Conservation (phyloP, 805 yeast species). For the Metschnikowia orientalis region DNA sequence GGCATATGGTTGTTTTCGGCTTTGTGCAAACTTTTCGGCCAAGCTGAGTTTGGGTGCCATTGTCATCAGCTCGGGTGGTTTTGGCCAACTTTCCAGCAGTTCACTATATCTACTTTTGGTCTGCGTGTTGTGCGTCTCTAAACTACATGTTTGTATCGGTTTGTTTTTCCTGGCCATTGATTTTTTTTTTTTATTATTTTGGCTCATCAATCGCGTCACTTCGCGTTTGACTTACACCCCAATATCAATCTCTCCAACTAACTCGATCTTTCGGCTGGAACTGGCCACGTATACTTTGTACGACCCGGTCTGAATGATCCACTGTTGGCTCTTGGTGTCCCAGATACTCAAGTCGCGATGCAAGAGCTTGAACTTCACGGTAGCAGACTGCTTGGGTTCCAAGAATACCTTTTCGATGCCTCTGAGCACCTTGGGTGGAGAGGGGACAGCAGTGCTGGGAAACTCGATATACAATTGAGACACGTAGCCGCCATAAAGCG, state of each 20-base stretch:
- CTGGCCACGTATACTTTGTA: slow-evolving; percentile 50
- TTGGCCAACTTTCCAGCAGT: too few species aligned
- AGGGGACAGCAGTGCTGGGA: slow-evolving; percentile 43
- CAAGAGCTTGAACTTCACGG: slow-evolving; percentile 40
- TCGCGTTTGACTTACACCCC: slow-evolving; percentile 26
- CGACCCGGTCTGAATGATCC: slow-evolving; percentile 55
- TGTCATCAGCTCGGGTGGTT: not conserved
- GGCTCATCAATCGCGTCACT: too few species aligned
- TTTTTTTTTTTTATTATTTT: too few species aligned
- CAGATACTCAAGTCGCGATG: slow-evolving; percentile 54
- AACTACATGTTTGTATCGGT: not conserved
- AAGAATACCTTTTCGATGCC: slow-evolving; percentile 55
- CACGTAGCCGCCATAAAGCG: slow-evolving; percentile 43
- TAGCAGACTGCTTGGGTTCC: slow-evolving; percentile 35
- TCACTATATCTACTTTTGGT: too few species aligned
- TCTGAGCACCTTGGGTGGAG: slow-evolving; percentile 50
- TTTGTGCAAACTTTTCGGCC: slow-evolving; percentile 17
- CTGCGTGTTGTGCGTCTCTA: too few species aligned
- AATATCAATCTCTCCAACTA: slow-evolving; percentile 43
- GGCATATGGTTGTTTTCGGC: not conserved
- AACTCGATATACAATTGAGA: slow-evolving; percentile 52
- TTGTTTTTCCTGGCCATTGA: not conserved
- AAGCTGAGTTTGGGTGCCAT: slow-evolving; percentile 14
- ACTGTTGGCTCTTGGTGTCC: slow-evolving; percentile 52
- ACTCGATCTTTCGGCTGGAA: slow-evolving; percentile 44